Evolutionary conservation across 1,284 basidiomycete species (phyloP).

Genomic region (Agaricales sp.): DNA sequence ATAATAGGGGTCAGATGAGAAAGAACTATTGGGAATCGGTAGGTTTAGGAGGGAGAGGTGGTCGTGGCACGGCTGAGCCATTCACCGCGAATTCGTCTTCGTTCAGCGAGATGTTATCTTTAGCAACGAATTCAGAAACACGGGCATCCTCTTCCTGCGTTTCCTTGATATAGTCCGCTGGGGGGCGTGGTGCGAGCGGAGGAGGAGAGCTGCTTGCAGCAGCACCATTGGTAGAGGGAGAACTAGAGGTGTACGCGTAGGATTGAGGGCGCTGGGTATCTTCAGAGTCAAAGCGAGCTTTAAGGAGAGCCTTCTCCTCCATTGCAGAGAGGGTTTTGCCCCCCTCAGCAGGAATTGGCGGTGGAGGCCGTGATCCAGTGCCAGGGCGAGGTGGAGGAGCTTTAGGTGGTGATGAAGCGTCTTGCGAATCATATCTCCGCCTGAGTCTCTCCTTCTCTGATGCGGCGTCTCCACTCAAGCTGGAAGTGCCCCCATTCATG

Average conservation of each 20-base stretch:
- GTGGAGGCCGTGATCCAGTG: constrained; percentile 23
- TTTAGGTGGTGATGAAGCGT: constrained; percentile 21
- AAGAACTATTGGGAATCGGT: constrained; percentile 10
- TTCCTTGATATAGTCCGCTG: constrained; percentile 66
- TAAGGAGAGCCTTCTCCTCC: constrained; percentile 55
- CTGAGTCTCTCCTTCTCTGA: constrained; percentile 42
- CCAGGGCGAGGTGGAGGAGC: constrained; percentile 12
- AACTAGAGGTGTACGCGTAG: constrained; percentile 12
- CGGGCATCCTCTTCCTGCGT: constrained; percentile 62
- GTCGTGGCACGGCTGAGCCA: constrained; percentile 20
- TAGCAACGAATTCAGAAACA: constrained; percentile 18
- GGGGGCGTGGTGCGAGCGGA: constrained; percentile 62
- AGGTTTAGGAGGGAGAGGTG: constrained; percentile 26
- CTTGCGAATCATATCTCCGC: constrained; percentile 51
- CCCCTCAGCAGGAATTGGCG: constrained; percentile 22
- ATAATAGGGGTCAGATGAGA: constrained; percentile 2
- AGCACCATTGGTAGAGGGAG: constrained; percentile 15
- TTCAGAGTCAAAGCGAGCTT: constrained; percentile 51
- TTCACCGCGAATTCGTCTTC: constrained; percentile 11
- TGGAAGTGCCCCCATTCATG: constrained; percentile 1
- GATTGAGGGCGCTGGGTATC: constrained; percentile 17
- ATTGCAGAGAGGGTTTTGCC: constrained; percentile 48
- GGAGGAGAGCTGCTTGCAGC: constrained; percentile 32
- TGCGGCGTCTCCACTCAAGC: constrained; percentile 1
- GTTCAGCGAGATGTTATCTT: constrained; percentile 8